Percentiles rank a stretch among this genome's conserved stretches.
Conservation (phyloP, 2,329 filamentous ascomycete genomes). For the Fusarium subtropicale region DNA sequence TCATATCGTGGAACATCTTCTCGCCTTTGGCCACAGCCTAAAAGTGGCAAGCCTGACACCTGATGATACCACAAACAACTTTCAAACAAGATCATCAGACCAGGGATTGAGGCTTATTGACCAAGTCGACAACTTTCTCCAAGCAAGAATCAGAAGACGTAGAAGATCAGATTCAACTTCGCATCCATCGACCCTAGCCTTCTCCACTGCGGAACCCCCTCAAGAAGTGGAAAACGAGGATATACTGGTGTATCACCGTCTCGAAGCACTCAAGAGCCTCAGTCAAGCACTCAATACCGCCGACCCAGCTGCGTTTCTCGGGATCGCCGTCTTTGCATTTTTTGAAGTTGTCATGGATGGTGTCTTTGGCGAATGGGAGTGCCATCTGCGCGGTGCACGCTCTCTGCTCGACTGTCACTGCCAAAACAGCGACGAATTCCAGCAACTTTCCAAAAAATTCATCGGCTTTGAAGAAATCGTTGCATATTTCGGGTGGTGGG, state of each 20-base stretch:
- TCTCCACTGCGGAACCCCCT: not conserved
- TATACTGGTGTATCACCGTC: conserved; percentile 39
- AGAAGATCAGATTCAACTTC: not conserved
- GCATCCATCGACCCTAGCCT: not conserved
- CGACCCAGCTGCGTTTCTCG: conserved; percentile 56
- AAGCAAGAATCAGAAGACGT: conserved; percentile 41
- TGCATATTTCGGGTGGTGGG: conserved; percentile 56
- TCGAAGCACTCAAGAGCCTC: conserved; percentile 53
- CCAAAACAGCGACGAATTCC: conserved; percentile 49
- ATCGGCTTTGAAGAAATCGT: conserved; percentile 54
- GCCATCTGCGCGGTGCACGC: conserved; percentile 55
- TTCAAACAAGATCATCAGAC: conserved; percentile 4
- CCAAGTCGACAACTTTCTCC: conserved; percentile 44
- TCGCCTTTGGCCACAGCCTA: conserved; percentile 44
- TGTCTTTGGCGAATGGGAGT: conserved; percentile 54
- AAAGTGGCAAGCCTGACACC: conserved; percentile 23
- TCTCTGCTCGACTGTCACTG: conserved; percentile 57
- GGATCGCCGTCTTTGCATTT: conserved; percentile 58
- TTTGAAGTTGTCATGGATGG: conserved; percentile 58
- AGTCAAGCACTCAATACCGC: conserved; percentile 54
- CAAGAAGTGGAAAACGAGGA: conserved; percentile 4
- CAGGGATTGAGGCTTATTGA: conserved; percentile 42
- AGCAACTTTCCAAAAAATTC: conserved; percentile 49
- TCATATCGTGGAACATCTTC: conserved; percentile 30
- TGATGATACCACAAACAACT: not conserved